Evolutionary conservation across 495 filamentous ascomycete genomes (phyloP).

Genomic region (Podospora tetraspora): DNA sequence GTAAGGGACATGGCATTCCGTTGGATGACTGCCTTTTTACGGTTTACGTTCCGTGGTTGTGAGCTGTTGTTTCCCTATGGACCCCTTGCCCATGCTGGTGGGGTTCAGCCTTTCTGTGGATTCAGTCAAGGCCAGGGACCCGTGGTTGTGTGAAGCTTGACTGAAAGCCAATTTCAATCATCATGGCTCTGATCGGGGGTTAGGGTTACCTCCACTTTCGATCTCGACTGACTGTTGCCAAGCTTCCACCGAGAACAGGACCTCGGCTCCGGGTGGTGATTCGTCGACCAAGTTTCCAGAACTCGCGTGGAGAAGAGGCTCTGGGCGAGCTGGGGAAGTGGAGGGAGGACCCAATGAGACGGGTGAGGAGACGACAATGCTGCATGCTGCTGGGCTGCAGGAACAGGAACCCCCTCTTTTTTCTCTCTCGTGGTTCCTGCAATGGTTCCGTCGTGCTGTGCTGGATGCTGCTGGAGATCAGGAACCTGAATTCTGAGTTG

Average conservation of each 20-base stretch:
- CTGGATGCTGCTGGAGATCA: constrained; percentile 4
- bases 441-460: constrained; percentile 1
- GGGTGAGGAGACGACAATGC: neutral
- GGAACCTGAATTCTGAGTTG: neutral
- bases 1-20: neutral
- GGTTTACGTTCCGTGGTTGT: too few relatives aligned
- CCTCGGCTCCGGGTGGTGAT: neutral
- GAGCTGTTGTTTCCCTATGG: neutral
- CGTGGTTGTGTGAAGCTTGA: neutral
- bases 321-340: neutral
- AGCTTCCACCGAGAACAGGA: neutral
- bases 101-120: neutral
- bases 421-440: neutral
- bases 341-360: neutral
- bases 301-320: neutral
- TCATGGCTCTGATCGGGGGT: neutral
- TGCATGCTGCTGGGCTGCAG: constrained; percentile 6
- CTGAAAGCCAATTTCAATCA: neutral
- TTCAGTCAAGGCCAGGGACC: neutral
- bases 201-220: neutral
- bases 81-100: neutral
- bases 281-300: too few relatives aligned
- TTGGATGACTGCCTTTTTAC: neutral
- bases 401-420: constrained; percentile 4
- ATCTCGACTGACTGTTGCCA: neutral